Conservation (phyloP, 106 monocot species). For the Gastrodia elata region DNA sequence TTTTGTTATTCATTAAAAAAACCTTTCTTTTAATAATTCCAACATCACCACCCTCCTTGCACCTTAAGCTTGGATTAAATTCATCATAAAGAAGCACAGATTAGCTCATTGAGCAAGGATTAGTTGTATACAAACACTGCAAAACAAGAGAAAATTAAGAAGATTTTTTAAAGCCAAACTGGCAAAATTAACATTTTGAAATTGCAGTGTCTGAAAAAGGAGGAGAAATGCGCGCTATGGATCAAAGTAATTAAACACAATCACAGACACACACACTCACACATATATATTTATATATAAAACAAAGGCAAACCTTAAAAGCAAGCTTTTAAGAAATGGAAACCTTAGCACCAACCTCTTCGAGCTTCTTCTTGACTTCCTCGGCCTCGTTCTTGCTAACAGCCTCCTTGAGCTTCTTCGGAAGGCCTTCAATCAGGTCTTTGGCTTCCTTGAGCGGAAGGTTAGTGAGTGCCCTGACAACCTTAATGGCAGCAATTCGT, state of each 20-base stretch:
- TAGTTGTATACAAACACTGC: no score
- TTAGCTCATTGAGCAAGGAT: no score
- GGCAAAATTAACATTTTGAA: no score
- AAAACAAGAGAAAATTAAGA: no score
- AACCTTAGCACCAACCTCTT: constrained; percentile 85
- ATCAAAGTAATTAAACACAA: neutral
- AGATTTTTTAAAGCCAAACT: no score
- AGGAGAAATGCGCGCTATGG: neutral
- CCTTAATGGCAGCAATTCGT: constrained; percentile 87
- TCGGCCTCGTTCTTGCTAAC: constrained; percentile 81
- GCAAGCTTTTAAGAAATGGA: constrained; percentile 23
- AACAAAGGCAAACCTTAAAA: neutral
- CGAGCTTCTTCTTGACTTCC: constrained; percentile 85
- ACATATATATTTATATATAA: no score
- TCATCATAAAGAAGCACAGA: no score
- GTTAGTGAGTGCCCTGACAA: constrained; percentile 68
- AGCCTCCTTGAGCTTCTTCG: constrained; percentile 95
- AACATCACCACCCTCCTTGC: no score
- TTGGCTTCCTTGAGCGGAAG: constrained; percentile 92
- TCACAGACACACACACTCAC: neutral
- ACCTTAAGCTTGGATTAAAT: no score
- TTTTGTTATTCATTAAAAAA: no score
- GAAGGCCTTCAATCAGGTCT: constrained; percentile 88
- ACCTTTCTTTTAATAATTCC: no score
- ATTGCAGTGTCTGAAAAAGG: constrained; percentile 1